Evolutionary conservation across 1,139 yeast genomes (phyloP), one percentile per base, ranked within the genome.

Genomic region (Meyerozyma carpophila): DNA sequence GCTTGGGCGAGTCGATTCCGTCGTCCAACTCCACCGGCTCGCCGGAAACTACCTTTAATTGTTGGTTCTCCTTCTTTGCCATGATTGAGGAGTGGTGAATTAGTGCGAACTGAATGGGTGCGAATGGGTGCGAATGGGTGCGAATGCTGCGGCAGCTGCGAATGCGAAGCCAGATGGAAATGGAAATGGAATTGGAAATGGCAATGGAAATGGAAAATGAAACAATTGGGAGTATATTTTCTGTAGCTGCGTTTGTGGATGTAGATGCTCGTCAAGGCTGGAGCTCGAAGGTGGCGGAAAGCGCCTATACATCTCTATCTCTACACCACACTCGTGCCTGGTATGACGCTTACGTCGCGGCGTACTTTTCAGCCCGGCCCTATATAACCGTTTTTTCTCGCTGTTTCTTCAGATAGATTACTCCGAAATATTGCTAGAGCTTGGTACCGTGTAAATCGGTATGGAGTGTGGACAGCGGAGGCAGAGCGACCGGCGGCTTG

Each of bases 401-500:
- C 43, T 20, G 38, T 32, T 39, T 37, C 27, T 27, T 25, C 13
- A 38, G 31, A 16, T 47, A 49, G 51, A 49, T 55, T 48, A 54
- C 81, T 77, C 83, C 78, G 82, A 73, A 56, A 50, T 55, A 62
- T 55, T 63, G 79, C 67, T 78, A 78, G 84, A 79, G 79, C 84
- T 77, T 77, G 64, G 62, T 68, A 65, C 66, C 65, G 59, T 48
- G 61, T 52, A 64, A 52, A 56, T 68, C 65, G 68, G 65, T 64
- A 59, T 65, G 65, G 66, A 74, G 86, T 75, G 87, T 79, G 87
- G 85, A 80, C 84, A 79, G 78, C 84, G 78, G 84, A 80, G 85
- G 66, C 58, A 80, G 61, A 80, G 38, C 44, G 52, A 70, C 14
- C 21, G 34, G 21, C 32, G 11, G 34, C 11, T 14, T 28, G 40